Base-by-base conservation (phyloP, 2,329 filamentous ascomycete species). In the Dactylellina cionopaga region DNA sequence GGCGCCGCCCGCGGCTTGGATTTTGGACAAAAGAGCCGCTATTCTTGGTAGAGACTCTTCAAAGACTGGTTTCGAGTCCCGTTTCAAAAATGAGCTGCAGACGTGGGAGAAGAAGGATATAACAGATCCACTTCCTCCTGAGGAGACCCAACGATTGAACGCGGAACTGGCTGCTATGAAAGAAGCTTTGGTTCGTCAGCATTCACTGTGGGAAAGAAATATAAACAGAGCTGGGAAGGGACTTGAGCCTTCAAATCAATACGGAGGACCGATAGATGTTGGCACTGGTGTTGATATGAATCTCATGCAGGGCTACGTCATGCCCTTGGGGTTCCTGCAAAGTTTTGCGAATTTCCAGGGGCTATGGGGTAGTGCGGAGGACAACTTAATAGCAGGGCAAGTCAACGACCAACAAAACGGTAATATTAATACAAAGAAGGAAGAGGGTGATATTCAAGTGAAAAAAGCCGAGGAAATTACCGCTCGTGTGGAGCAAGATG, bases 1-100 rank as follows among this genome's bases (percentile, higher is more conserved):
- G 9, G 35, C 24, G 15, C 52, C 63, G 10, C 22, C 31, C 7
- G 37, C 27, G 3, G 46, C 63, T 5, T 68, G 63, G 63, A 52
- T 46, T 46, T 11, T 46, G 4, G 39, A 55, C 15, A 54, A 25
- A 29, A 11, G 47, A 4, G 25, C 59, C 0, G 19, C 19, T 1
- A 3, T 52, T 6, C 19, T 55, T 4, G 10, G 3, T 3, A 5
- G 24, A 5, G 25, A 35, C 4, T 17, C 59, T 7, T 64, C 59
- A 6, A 64, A 37, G 33, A 37, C 22, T 2, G 59, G 47, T 1
- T 64, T 64, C 17, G 59, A 52, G 24, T 51, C 31, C 9, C 25
- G 19, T 0, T 64, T 64, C 13, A 64, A 54, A 39, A 13, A 11
- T 22, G 29, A 44, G 10, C 19, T 55, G 3, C 11, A 33, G 13